Base-by-base conservation (phyloP, 2,329 filamentous ascomycete species). In the Diaporthe aspalathi region DNA sequence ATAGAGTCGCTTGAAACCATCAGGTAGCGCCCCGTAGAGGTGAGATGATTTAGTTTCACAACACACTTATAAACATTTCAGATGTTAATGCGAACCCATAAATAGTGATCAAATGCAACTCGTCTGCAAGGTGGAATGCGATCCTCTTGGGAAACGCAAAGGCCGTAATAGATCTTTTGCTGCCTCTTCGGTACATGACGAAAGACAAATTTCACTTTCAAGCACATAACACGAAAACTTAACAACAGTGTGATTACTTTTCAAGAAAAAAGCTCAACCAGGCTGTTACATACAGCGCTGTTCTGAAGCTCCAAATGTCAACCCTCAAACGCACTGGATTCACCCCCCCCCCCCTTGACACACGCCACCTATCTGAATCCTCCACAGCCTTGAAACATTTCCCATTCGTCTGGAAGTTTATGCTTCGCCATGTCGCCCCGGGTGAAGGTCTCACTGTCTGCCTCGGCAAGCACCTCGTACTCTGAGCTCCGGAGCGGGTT, bases 1-100 rank as follows among this genome's bases (percentile, higher is more conserved):
- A 50, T 50, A 68, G 53, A 43, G 20, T 47, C 24, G 54, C 45
- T 60, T 52, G 14, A 43, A 40, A 40, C 40, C 5, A 32, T 50
- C 57, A 2, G 11, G 17, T 9, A 47, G 17, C 11, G 49, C 16
- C 43, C 43, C 12, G 16, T 9, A 16, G 40, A 14, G 40, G 11
- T n/a, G 27, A 20, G 24, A n/a, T 6, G 17, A 40, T 29, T 0
- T 24, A 9, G 24, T 38, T 20, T 3, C 16, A 17, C 3, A 24
- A 6, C 16, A 6, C 12, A 0, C 8, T 5, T 3, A 20, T 35
- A 12, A 6, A 24, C 3, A 4, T 60, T 40, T 3, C 2, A 45
- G 14, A 3, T 0, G 2, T 60, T 17, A 54, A 54, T 29, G 52
- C 52, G 35, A 14, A 50, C 2, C 22, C 16, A 17, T 27, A 17